Evolutionary conservation across 2,329 filamentous ascomycete genomes (phyloP), one percentile per base, ranked within the genome.

Genomic region (Didymellaceae sp.): DNA sequence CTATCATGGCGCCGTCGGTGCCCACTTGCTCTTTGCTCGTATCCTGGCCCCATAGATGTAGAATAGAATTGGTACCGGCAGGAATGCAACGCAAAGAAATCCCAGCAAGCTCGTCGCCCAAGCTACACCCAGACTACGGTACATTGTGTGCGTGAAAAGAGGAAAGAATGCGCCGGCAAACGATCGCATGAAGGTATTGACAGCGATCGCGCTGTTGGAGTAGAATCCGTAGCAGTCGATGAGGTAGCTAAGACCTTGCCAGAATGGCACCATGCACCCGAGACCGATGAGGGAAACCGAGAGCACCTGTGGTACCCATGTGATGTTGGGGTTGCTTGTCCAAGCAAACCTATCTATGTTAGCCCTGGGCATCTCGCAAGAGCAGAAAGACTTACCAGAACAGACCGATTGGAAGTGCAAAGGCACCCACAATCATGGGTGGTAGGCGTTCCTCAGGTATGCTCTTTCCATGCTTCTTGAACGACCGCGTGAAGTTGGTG

Each of bases 241-340:
- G 8, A 93, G 81, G 70, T 92, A 93, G 76, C 91, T 91, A 57
- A 94, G 80, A 58, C 90, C 88, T 26, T 94, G 83, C 80, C 93
- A 93, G 68, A 94, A 91, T 20, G 87, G 87, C 74, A 92, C 74
- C 67, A 84, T 86, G 64, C 93, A 85, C 10, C 89, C 89, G 39
- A 91, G 87, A 5, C 90, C 90, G 34, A 85, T 79, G 32, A 86
- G 83, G 1, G 78, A 78, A 1, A 81, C 75, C 0, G 82, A 83
- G 20, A 86, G 76, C 28, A 81, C 76, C 1, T 84, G 82, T 0
- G 75, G 80, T 35, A 84, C 77, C 82, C 82, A 86, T 34, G 74
- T 77, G 16, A 82, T 77, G 6, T 76, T 45, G 1, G 67, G 67
- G 1, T 73, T 63, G 3, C 81, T 78, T 0, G 83, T 86, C 71